Conservation (phyloP, 2,329 filamentous ascomycete genomes). For the Parastagonospora nodorum region DNA sequence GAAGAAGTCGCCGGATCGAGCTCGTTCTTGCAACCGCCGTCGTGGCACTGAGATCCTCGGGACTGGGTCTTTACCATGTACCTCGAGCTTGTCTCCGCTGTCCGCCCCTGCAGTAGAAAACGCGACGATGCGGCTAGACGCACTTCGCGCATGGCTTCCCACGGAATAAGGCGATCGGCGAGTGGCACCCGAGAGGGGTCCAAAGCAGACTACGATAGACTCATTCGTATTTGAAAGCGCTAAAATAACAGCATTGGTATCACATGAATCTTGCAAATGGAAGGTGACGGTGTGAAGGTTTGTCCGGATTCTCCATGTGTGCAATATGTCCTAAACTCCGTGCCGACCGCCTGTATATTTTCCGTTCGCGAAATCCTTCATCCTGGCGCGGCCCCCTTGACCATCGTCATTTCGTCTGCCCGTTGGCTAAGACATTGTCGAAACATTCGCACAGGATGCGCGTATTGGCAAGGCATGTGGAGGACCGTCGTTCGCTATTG, state of each 20-base stretch:
- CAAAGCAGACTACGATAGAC: no score
- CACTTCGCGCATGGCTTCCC: constrained; percentile 10
- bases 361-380: no score
- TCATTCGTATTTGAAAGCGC: no score
- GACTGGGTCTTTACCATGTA: background rate
- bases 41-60: background rate
- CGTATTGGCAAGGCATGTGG: background rate
- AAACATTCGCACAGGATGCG: background rate
- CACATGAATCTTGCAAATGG: no score
- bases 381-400: background rate
- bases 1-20: background rate
- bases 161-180: background rate
- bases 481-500: background rate
- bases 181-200: no score
- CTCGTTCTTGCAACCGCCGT: background rate
- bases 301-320: no score
- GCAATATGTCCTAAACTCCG: no score
- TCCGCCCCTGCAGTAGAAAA: constrained; percentile 11
- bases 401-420: background rate
- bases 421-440: background rate
- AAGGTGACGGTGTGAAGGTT: no score
- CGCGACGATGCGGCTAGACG: constrained; percentile 8
- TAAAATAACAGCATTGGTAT: no score
- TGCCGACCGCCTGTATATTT: no score
- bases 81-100: constrained; percentile 1